Evolutionary conservation across 2,329 filamentous ascomycete species (phyloP).

Genomic region (Diplodia corticola): DNA sequence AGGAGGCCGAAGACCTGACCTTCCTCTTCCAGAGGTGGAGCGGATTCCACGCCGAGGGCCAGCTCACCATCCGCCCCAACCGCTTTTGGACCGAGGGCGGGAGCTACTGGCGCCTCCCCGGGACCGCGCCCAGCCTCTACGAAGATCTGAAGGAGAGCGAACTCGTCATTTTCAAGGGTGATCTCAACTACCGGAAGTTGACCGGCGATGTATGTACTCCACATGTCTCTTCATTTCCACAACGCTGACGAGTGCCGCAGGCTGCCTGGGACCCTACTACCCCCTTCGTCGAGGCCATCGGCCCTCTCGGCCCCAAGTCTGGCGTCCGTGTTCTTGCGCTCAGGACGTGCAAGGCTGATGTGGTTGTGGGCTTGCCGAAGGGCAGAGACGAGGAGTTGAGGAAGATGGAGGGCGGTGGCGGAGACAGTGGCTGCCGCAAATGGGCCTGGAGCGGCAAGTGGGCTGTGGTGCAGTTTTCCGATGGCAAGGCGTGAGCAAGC

Average conservation of each 20-base stretch:
- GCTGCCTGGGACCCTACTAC: constrained; percentile 83
- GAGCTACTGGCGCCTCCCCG: constrained; percentile 84
- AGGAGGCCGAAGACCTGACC: constrained; percentile 65
- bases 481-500: constrained; percentile 57
- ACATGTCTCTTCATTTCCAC: neutral
- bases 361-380: constrained; percentile 80
- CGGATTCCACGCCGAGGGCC: constrained; percentile 75
- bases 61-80: constrained; percentile 80
- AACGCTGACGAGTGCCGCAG: constrained; percentile 43
- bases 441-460: constrained; percentile 98
- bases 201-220: constrained; percentile 74
- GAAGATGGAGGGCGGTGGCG: constrained; percentile 67
- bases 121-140: constrained; percentile 64
- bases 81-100: constrained; percentile 87
- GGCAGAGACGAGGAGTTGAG: constrained; percentile 82
- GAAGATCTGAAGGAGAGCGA: constrained; percentile 80
- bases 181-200: constrained; percentile 93
- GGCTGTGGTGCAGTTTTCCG: constrained; percentile 86
- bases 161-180: constrained; percentile 94
- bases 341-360: constrained; percentile 94
- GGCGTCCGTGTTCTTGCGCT: constrained; percentile 83
- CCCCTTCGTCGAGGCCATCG: constrained; percentile 79
- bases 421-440: constrained; percentile 68
- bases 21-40: constrained; percentile 86
- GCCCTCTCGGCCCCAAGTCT: constrained; percentile 77